Percentiles rank a stretch among this genome's conserved stretches.
These are phyloP conservation scores for Candida andamanensis DNA, from an alignment of 805 yeast genomes.

Conservation along the genomic window DNA sequence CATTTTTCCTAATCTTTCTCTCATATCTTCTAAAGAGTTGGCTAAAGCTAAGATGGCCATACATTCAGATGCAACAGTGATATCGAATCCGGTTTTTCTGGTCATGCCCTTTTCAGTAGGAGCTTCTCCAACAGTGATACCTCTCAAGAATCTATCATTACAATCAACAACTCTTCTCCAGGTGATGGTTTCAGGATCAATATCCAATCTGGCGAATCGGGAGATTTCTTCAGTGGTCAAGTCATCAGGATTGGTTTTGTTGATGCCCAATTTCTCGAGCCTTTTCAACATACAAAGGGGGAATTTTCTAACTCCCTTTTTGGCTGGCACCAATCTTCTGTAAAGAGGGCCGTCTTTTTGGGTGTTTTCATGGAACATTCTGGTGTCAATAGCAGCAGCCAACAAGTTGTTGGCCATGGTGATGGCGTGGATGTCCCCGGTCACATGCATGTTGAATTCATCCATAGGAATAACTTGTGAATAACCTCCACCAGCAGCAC, in stretches of 20 bases:
- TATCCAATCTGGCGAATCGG: conserved; percentile 63
- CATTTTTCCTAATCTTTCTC: conserved; percentile 69
- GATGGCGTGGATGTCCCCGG: conserved; percentile 84
- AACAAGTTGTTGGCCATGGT: conserved; percentile 75
- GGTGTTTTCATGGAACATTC: conserved; percentile 79
- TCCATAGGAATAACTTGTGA: conserved; percentile 88
- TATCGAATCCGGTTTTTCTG: conserved; percentile 75
- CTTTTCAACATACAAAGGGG: conserved; percentile 65
- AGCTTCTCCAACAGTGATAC: conserved; percentile 74
- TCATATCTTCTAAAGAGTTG: conserved; percentile 63
- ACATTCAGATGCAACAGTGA: conserved; percentile 79
- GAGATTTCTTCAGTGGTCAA: conserved; percentile 64
- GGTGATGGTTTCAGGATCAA: conserved; percentile 74
- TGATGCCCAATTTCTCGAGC: conserved; percentile 61
- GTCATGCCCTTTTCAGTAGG: conserved; percentile 62
- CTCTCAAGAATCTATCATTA: conserved; percentile 76
- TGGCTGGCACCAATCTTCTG: conserved; percentile 69
- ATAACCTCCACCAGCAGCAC: conserved; percentile 90
- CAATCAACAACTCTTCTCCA: conserved; percentile 84
- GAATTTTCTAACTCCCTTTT: conserved; percentile 65
- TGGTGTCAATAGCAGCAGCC: conserved; percentile 82
- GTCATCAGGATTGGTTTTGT: conserved; percentile 66
- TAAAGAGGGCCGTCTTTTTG: conserved; percentile 63
- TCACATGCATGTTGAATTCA: conserved; percentile 79
- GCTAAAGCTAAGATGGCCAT: conserved; percentile 82